Base-by-base conservation (phyloP, 2,329 filamentous ascomycete genomes). In the Fusarium robinianum region DNA sequence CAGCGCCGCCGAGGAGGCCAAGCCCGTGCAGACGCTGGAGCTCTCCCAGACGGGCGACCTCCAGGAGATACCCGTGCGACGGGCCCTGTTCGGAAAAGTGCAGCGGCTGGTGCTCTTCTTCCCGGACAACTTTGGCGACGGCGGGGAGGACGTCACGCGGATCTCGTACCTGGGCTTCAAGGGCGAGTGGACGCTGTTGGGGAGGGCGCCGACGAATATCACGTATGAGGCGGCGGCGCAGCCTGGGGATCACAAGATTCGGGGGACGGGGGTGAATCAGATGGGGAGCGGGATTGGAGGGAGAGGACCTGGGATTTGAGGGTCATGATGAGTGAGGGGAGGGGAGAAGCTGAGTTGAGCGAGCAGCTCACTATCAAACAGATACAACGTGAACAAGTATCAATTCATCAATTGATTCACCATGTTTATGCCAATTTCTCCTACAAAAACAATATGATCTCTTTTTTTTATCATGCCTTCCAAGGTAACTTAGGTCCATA, bases 151-250 rank as follows among this genome's bases (percentile, higher is more conserved):
- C 41, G 83, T 86, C 41, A 92, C 88, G 30, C 78, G 83, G 34
- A 67, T 97, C 2, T 84, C 77, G 50, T 99, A 96, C 70, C 53
- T 97, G 43, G 94, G 88, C 1, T 97, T 99, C 74, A 91, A 89
- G 71, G 94, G 94, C 16, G 89, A 96, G 70, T 97, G 90, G 78
- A 94, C 94, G 80, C 83, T 84, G 65, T 70, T 95, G 62, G 94
- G 86, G 15, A 63, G 63, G 50, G 72, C 67, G 64, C 90, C 94
- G 1, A 75, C 87, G 6, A 90, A 87, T 57, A 92, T 97, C 59
- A 62, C 96, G 49, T 99, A 97, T 68, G 94, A 99, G 77, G 87
- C 90, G 12, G 92, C 92, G 17, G 87, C 94, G 23, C 96, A 96
- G 67, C 94, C 92, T 9, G 81, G 74, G 32, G 94, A 99, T 71